A percentile compares a stretch with the other conserved stretches of the same genome.
Evolutionary conservation across 371 early-diverging fungal genomes (phyloP).

Genomic region (Saksenaea vasiformis): DNA sequence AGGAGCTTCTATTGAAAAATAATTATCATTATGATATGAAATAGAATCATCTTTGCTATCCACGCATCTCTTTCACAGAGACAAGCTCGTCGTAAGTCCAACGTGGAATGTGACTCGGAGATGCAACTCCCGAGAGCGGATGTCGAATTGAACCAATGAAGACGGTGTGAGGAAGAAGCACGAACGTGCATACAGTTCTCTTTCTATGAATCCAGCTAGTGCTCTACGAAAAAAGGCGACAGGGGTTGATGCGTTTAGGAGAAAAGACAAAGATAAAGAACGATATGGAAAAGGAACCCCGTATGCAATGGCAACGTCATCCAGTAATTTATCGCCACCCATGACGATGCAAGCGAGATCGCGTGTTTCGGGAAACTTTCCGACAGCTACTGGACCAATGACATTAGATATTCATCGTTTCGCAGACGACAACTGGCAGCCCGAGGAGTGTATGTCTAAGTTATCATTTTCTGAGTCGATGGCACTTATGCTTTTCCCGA

Average conservation of each 20-base stretch:
- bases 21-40: no score
- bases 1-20: no score
- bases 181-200: neutral
- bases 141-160: neutral
- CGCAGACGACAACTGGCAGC: conserved; percentile 45
- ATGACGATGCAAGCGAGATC: neutral
- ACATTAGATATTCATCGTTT: conserved; percentile 48
- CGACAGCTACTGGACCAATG: conserved; percentile 25
- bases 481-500: conserved; percentile 14
- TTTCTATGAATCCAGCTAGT: conserved; percentile 12
- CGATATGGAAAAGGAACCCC: neutral
- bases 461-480: neutral
- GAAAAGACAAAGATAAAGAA: conserved; percentile 11
- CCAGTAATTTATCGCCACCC: conserved; percentile 11
- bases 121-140: neutral
- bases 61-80: no score
- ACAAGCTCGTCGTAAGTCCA: no score
- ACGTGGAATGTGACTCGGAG: neutral
- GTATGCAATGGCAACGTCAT: neutral
- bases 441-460: conserved; percentile 42
- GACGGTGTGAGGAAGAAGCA: neutral
- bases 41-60: no score
- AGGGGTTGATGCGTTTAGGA: conserved; percentile 13
- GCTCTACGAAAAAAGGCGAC: conserved; percentile 13
- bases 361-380: conserved; percentile 24